These are phyloP conservation scores for Linum trigynum DNA, from an alignment of 345 rosid genomes.

Conservation along the genomic window DNA sequence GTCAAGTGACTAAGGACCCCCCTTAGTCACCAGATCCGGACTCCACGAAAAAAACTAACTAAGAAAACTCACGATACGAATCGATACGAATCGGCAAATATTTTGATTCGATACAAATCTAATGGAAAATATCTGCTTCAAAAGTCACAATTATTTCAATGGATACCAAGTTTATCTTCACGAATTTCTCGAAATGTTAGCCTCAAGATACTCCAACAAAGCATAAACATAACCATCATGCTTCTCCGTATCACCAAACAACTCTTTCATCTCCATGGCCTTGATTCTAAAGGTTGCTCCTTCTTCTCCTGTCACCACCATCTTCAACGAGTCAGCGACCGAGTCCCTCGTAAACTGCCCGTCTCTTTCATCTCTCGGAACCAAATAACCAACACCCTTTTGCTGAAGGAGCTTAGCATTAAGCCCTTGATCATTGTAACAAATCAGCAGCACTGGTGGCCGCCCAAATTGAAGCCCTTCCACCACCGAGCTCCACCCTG, in stretches of 20 bases:
- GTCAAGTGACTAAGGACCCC: too few species aligned
- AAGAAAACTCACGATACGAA: too few species aligned
- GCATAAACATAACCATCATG: background rate
- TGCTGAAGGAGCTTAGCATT: too few species aligned
- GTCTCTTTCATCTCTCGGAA: slow-evolving; percentile 24
- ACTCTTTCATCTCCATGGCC: background rate
- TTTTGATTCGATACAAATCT: too few species aligned
- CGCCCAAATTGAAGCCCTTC: slow-evolving; percentile 17
- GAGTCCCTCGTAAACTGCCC: slow-evolving; percentile 24
- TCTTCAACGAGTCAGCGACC: slow-evolving; percentile 16
- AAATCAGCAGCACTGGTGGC: slow-evolving; percentile 27
- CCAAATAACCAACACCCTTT: too few species aligned
- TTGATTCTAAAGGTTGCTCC: slow-evolving; percentile 10
- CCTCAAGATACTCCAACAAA: background rate
- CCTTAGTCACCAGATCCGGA: too few species aligned
- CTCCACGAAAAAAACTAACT: too few species aligned
- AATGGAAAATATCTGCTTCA: too few species aligned
- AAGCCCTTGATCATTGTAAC: slow-evolving; percentile 20
- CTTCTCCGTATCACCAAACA: background rate
- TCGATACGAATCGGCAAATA: too few species aligned
- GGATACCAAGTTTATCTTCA: too few species aligned
- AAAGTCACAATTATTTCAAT: too few species aligned
- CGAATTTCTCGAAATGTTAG: background rate
- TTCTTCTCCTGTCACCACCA: slow-evolving; percentile 22
- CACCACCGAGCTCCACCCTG: too few species aligned